Evolutionary conservation across 139 green algal genomes (phyloP).

Genomic region (Auxenochlorella pyrenoidosa): DNA sequence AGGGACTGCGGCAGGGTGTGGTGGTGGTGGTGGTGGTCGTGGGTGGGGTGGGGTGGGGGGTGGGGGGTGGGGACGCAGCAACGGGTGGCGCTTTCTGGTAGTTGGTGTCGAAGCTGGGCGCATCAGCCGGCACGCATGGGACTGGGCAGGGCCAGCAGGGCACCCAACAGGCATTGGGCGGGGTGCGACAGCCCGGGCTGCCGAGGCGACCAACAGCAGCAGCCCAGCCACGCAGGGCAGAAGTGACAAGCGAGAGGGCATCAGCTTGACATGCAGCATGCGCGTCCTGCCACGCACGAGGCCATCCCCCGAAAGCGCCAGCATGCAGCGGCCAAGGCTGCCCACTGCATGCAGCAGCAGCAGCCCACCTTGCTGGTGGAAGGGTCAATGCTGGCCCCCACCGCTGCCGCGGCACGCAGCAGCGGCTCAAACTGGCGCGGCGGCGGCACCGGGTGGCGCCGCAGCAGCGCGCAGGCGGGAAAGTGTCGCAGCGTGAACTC

Average conservation of each 20-base stretch:
- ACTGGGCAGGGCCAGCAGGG: no score
- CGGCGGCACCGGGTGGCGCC: constrained; percentile 79
- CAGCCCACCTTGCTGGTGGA: constrained; percentile 50
- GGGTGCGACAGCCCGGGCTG: no score
- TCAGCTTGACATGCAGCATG: no score
- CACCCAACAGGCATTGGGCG: no score
- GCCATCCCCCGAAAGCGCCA: no score
- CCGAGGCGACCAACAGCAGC: no score
- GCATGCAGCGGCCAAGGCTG: background rate
- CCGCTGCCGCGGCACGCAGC: constrained; percentile 65
- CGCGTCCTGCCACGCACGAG: no score
- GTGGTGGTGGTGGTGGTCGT: background rate
- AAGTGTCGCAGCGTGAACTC: constrained; percentile 85
- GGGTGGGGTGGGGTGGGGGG: background rate
- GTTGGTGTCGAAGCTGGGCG: no score
- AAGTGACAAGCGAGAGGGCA: no score
- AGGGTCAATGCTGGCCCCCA: constrained; percentile 74
- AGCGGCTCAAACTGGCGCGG: constrained; percentile 81
- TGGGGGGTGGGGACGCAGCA: background rate
- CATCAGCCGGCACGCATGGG: no score
- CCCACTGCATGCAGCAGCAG: background rate
- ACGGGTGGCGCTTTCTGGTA: no score
- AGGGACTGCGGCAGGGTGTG: constrained; percentile 53
- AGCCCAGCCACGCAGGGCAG: no score
- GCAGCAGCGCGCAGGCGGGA: constrained; percentile 80